Conservation (phyloP, 176 grass and related monocot species). For the Alopecurus myosuroides region DNA sequence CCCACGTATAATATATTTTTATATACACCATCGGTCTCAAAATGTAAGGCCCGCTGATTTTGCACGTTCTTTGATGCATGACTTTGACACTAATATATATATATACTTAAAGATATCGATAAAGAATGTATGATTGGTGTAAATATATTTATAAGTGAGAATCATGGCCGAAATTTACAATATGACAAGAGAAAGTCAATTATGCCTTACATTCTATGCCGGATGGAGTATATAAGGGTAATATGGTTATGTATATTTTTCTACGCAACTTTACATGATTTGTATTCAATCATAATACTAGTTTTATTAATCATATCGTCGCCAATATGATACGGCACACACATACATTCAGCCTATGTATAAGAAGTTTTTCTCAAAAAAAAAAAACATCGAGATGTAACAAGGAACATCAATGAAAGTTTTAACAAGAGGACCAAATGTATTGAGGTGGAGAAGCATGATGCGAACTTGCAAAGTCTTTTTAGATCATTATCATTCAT, state of each 20-base stretch:
- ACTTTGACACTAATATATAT: too few relatives aligned
- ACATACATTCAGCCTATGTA: background rate
- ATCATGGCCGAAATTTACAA: too few relatives aligned
- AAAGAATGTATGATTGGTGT: too few relatives aligned
- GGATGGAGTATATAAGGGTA: background rate
- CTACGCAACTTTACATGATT: background rate
- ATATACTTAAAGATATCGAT: too few relatives aligned
- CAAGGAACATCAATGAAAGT: background rate
- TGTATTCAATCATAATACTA: background rate
- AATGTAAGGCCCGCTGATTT: too few relatives aligned
- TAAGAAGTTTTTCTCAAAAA: background rate
- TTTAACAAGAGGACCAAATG: background rate
- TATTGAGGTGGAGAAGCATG: background rate
- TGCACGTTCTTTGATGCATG: too few relatives aligned
- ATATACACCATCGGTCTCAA: too few relatives aligned
- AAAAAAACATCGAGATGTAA: background rate
- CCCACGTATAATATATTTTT: too few relatives aligned
- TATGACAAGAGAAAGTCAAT: too few relatives aligned
- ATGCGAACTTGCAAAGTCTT: too few relatives aligned
- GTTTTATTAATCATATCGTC: background rate
- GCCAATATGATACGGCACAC: background rate
- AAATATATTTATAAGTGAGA: too few relatives aligned
- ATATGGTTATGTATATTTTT: background rate
- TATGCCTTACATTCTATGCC: too few relatives aligned
- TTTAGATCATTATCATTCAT: background rate